These are phyloP conservation scores for Penicillium sp. DNA, from an alignment of 2,329 filamentous ascomycete genomes.

Conservation along the genomic window DNA sequence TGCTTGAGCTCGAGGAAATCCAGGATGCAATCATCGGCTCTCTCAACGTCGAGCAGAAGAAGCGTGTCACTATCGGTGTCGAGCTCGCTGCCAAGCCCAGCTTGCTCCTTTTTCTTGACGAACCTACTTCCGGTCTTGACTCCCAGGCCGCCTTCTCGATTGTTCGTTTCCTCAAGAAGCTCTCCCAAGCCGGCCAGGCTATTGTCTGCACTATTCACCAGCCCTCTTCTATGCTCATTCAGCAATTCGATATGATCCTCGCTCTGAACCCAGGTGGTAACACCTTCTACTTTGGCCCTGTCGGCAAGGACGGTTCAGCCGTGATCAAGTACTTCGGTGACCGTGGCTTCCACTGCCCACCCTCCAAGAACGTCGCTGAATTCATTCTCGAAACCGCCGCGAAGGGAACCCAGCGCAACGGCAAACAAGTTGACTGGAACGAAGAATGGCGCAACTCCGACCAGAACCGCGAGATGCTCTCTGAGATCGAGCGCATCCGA, in stretches of 20 bases:
- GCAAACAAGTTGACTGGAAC: constrained; percentile 68
- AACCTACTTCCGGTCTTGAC: constrained; percentile 71
- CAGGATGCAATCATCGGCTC: constrained; percentile 67
- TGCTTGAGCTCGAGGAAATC: constrained; percentile 65
- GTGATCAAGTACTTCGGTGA: constrained; percentile 69
- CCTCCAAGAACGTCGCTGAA: constrained; percentile 66
- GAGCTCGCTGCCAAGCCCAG: constrained; percentile 70
- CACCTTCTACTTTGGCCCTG: constrained; percentile 72
- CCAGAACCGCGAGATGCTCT: constrained; percentile 59
- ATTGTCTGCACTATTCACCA: constrained; percentile 76
- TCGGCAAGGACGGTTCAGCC: constrained; percentile 65
- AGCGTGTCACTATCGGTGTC: constrained; percentile 72
- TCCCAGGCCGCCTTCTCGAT: constrained; percentile 70
- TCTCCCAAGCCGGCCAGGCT: constrained; percentile 66
- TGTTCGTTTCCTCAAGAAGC: constrained; percentile 67
- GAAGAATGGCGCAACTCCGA: constrained; percentile 70
- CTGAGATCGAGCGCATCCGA: constrained; percentile 68
- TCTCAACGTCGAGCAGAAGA: constrained; percentile 69
- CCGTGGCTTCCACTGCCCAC: constrained; percentile 66
- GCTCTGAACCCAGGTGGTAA: constrained; percentile 69
- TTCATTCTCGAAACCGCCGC: constrained; percentile 68
- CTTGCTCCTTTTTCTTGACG: constrained; percentile 69
- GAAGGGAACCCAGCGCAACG: constrained; percentile 56
- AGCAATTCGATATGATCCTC: constrained; percentile 74
- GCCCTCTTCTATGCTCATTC: constrained; percentile 67